Evolutionary conservation across 768 basidiomycete species (phyloP).

Genomic region (Phylloporus scabripes): DNA sequence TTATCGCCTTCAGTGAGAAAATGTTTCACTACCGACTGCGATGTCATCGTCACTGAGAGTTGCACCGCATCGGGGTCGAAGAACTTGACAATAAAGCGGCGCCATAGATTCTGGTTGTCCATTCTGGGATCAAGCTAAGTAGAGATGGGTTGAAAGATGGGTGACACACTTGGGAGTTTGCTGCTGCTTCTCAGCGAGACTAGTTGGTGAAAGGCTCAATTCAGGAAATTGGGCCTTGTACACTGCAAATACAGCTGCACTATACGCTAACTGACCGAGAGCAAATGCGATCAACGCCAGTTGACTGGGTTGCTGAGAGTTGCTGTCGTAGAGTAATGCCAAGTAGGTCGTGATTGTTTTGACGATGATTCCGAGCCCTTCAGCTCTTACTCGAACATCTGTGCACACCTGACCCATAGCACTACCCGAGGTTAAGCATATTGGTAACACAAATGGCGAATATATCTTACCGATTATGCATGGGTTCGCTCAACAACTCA

Average conservation of each 20-base stretch:
- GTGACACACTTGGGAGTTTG: slow-evolving; percentile 15
- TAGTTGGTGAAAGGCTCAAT: slow-evolving; percentile 31
- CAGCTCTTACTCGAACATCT: slow-evolving; percentile 71
- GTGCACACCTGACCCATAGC: slow-evolving; percentile 67
- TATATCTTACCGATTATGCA: slow-evolving; percentile 59
- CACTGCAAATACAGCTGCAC: slow-evolving; percentile 46
- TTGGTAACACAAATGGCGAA: neutral
- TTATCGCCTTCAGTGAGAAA: slow-evolving; percentile 95
- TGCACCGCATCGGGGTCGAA: slow-evolving; percentile 46
- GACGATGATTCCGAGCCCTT: slow-evolving; percentile 72
- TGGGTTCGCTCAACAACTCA: slow-evolving; percentile 81
- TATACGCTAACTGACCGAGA: slow-evolving; percentile 76
- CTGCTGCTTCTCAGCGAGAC: slow-evolving; percentile 15
- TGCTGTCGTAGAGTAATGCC: slow-evolving; percentile 50
- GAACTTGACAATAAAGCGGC: slow-evolving; percentile 20
- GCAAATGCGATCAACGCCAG: slow-evolving; percentile 81
- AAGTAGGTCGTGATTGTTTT: slow-evolving; percentile 73
- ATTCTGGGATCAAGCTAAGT: neutral
- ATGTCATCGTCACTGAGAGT: slow-evolving; percentile 79
- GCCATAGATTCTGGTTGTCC: slow-evolving; percentile 6
- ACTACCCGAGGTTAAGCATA: slow-evolving; percentile 35
- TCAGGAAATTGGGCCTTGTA: slow-evolving; percentile 47
- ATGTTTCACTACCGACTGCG: slow-evolving; percentile 89
- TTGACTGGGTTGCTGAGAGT: slow-evolving; percentile 29
- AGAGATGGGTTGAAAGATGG: neutral